Percentiles rank a stretch among this genome's conserved stretches.
Conservation (phyloP, 352 stramenopile species). For the Globisporangium rhizosaccharum region DNA sequence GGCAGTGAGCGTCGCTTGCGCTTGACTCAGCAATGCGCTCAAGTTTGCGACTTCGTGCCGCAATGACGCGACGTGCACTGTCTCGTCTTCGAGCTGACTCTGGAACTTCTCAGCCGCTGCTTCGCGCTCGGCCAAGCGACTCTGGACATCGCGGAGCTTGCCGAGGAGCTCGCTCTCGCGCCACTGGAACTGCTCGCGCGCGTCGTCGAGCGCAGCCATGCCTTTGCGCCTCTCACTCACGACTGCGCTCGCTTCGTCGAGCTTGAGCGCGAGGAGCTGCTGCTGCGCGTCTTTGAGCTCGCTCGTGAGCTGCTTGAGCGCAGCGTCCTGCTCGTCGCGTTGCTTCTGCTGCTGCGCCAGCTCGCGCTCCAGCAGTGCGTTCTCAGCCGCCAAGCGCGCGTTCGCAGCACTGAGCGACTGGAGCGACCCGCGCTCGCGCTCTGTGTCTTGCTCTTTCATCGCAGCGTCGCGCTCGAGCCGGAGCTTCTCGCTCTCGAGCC, state of each 20-base stretch:
- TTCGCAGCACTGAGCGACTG: constrained; percentile 11
- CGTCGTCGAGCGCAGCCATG: constrained; percentile 42
- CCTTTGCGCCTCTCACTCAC: constrained; percentile 49
- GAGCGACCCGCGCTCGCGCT: constrained; percentile 9
- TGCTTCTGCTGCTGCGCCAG: constrained; percentile 17
- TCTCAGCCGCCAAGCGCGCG: constrained; percentile 24
- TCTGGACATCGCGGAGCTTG: constrained; percentile 45
- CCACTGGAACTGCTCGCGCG: constrained; percentile 42
- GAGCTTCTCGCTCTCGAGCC: constrained; percentile 20
- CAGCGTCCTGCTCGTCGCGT: constrained; percentile 16
- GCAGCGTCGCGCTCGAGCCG: constrained; percentile 15
- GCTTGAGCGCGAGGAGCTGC: constrained; percentile 47
- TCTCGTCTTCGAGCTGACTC: constrained; percentile 75
- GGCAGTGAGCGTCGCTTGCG: constrained; percentile 40
- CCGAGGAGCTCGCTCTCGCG: constrained; percentile 53
- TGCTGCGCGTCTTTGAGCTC: constrained; percentile 41
- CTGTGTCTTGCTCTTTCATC: not conserved
- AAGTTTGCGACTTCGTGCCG: constrained; percentile 62
- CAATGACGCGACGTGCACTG: constrained; percentile 59
- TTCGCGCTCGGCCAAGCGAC: constrained; percentile 44
- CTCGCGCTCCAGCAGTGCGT: constrained; percentile 14
- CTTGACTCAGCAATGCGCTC: constrained; percentile 54
- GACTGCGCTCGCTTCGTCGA: constrained; percentile 46
- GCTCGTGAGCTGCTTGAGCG: constrained; percentile 19
- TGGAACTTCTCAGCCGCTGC: constrained; percentile 49